Conservation (phyloP, 2,329 filamentous ascomycete genomes). For the Cyphellophora europaea region DNA sequence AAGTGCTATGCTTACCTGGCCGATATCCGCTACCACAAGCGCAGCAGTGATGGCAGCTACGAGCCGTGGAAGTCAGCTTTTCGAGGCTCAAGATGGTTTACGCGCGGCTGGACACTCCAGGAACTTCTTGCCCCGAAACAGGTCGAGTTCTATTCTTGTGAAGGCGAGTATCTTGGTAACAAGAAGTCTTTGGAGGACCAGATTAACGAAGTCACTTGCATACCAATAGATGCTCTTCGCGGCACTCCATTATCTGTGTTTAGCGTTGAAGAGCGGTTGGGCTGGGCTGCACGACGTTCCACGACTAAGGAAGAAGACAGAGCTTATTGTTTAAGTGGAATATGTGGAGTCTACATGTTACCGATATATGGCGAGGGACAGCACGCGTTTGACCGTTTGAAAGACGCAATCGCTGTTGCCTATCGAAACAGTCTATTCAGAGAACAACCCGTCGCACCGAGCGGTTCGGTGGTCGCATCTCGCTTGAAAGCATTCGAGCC, state of each 20-base stretch:
- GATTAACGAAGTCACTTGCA: conserved; percentile 19
- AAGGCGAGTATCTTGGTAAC: conserved; percentile 16
- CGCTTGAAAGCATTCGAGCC: neutral
- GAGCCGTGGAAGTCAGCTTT: conserved; percentile 7
- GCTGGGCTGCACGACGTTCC: conserved; percentile 15
- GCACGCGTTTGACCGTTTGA: conserved; percentile 7
- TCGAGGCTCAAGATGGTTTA: conserved; percentile 13
- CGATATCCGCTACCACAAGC: conserved; percentile 8
- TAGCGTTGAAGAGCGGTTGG: conserved; percentile 17
- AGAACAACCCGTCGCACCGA: neutral
- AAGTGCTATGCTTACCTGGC: conserved; percentile 4
- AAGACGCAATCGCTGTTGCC: conserved; percentile 6
- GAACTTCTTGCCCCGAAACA: conserved; percentile 19
- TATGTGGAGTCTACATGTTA: conserved; percentile 17
- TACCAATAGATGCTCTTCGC: conserved; percentile 14
- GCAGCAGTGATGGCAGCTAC: conserved; percentile 5
- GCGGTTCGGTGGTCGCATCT: neutral
- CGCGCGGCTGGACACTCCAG: conserved; percentile 18
- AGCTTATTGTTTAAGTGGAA: conserved; percentile 19
- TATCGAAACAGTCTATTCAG: conserved; percentile 1
- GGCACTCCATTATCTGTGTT: conserved; percentile 12
- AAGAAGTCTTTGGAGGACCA: conserved; percentile 17
- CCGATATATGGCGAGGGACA: conserved; percentile 13
- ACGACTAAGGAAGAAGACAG: conserved; percentile 19
- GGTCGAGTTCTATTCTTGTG: conserved; percentile 21